A percentile compares a stretch with the other conserved stretches of the same genome.
phyloP scores from a whole-genome alignment of 345 rosid genomes.

The Excoecaria agallocha region DNA sequence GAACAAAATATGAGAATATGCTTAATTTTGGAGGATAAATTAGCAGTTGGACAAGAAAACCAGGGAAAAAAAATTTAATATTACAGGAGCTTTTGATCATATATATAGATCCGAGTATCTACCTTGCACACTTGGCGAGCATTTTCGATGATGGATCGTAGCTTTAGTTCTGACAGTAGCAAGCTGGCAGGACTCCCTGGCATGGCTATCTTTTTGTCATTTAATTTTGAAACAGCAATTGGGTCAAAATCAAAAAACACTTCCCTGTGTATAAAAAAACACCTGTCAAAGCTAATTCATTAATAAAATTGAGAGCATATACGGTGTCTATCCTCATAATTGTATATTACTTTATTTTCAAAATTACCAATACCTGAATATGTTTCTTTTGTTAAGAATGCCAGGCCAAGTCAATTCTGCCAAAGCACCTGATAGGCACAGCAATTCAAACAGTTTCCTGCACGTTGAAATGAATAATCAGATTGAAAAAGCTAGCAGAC shows the following conservation, averaged over 20 bases:
- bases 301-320: background rate
- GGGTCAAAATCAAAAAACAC: conserved; percentile 72
- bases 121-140: conserved; percentile 73
- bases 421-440: conserved; percentile 54
- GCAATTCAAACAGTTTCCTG: conserved; percentile 73
- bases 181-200: conserved; percentile 58
- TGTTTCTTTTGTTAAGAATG: conserved; percentile 57
- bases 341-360: background rate
- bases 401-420: conserved; percentile 62
- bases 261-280: conserved; percentile 47
- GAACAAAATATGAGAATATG: conserved; percentile 33
- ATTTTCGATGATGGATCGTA: conserved; percentile 69
- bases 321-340: background rate
- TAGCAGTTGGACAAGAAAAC: background rate
- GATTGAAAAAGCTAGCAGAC: conserved; percentile 1
- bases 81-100: background rate
- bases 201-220: conserved; percentile 57
- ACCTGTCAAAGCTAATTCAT: background rate
- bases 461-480: conserved; percentile 20
- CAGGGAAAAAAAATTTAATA: background rate
- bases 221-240: conserved; percentile 54
- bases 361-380: conserved; percentile 43
- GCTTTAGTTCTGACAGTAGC: conserved; percentile 58
- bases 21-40: background rate
- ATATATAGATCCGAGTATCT: background rate